Evolutionary conservation across 768 basidiomycete genomes (phyloP).

Genomic region (Pholiota microspora): DNA sequence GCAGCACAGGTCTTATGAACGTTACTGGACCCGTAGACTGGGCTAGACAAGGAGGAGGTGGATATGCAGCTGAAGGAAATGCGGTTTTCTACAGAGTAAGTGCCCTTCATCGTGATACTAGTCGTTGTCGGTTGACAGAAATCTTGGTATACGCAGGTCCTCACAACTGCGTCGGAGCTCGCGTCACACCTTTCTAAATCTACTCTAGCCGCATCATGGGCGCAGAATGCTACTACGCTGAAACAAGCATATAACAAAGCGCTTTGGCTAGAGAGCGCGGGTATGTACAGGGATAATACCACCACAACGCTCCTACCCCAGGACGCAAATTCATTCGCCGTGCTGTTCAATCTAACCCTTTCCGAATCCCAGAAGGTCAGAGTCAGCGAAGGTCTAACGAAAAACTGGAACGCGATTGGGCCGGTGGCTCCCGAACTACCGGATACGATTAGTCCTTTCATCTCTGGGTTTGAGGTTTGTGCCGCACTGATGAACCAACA

Average conservation of each 20-base stretch:
- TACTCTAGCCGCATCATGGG: constrained; percentile 34
- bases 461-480: constrained; percentile 54
- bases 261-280: constrained; percentile 47
- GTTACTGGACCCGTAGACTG: constrained; percentile 57
- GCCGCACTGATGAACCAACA: too few species aligned
- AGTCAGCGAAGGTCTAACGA: constrained; percentile 45
- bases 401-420: constrained; percentile 53
- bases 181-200: constrained; percentile 37
- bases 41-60: constrained; percentile 55
- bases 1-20: constrained; percentile 47
- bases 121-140: constrained; percentile 1
- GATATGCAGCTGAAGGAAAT: constrained; percentile 55
- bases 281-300: constrained; percentile 54
- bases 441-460: constrained; percentile 59
- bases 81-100: constrained; percentile 48
- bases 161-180: constrained; percentile 45
- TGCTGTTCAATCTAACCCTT: constrained; percentile 50
- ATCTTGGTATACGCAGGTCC: constrained; percentile 32
- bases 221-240: constrained; percentile 44
- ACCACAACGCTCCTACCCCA: constrained; percentile 54
- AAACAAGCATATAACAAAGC: constrained; percentile 48
- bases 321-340: constrained; percentile 56
- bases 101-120: not conserved
- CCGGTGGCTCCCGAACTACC: constrained; percentile 55
- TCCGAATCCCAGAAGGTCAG: constrained; percentile 33